Conservation (phyloP, 2,329 filamentous ascomycete genomes). For the Cladosporium sp. region DNA sequence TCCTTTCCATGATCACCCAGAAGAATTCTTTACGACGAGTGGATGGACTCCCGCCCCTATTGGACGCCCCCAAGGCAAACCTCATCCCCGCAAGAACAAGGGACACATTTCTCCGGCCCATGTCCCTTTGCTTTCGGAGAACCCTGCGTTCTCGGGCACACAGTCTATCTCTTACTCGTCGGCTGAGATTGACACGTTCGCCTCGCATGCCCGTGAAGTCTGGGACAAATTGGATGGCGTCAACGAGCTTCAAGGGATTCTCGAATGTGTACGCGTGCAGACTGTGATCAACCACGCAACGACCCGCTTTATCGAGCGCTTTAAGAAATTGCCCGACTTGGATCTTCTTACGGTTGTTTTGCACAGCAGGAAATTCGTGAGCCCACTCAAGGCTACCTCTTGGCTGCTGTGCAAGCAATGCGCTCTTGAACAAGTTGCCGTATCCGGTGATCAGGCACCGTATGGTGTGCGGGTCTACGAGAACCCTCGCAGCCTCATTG, state of each 20-base stretch:
- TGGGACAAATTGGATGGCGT: conserved; percentile 58
- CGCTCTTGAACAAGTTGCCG: conserved; percentile 14
- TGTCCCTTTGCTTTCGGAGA: conserved; percentile 13
- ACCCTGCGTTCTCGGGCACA: conserved; percentile 9
- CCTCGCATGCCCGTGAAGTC: conserved; percentile 51
- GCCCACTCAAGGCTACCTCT: conserved; percentile 38
- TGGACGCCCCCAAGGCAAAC: neutral
- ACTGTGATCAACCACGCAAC: conserved; percentile 59
- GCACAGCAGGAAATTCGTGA: conserved; percentile 35
- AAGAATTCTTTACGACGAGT: conserved; percentile 1
- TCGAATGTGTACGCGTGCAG: conserved; percentile 56
- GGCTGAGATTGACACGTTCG: conserved; percentile 33
- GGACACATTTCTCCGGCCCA: conserved; percentile 2
- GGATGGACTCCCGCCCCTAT: too few species aligned
- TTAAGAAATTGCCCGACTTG: conserved; percentile 52
- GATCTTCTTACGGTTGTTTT: conserved; percentile 47
- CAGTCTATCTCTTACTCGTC: too few species aligned
- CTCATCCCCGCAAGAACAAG: neutral
- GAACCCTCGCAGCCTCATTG: conserved; percentile 42
- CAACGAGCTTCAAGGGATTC: conserved; percentile 45
- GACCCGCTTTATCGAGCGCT: conserved; percentile 52
- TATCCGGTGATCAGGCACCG: too few species aligned
- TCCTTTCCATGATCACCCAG: conserved; percentile 56
- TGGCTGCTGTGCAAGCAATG: conserved; percentile 38
- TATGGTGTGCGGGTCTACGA: too few species aligned